phyloP scores from a whole-genome alignment of 2,329 filamentous ascomycete species.

The Celoporthe dispersa region DNA sequence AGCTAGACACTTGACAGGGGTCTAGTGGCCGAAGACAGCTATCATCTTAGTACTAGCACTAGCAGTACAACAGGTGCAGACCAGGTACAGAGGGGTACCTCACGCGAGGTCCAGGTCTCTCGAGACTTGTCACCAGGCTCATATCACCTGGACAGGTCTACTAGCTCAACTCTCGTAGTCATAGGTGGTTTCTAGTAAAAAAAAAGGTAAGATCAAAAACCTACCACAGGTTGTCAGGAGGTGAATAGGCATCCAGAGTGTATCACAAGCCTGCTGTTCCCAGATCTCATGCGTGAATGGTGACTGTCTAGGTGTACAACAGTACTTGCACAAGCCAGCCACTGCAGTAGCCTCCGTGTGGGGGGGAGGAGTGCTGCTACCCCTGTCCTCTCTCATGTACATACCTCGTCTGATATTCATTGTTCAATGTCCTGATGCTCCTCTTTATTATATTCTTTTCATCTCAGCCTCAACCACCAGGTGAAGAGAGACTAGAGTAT shows the following conservation, averaged over 20 bases:
- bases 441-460: neutral
- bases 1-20: constrained; percentile 2
- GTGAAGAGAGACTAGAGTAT: neutral
- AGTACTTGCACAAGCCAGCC: neutral
- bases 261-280: neutral
- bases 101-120: neutral
- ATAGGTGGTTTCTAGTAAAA: neutral
- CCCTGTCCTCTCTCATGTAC: neutral
- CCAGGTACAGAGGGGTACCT: neutral
- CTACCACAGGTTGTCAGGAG: neutral
- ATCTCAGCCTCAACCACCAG: neutral
- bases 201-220: neutral
- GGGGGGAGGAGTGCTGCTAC: neutral
- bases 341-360: neutral
- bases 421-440: neutral
- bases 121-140: neutral
- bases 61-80: neutral
- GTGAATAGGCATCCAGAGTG: neutral
- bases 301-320: neutral
- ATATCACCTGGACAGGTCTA: neutral
- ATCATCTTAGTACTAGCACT: neutral
- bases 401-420: neutral
- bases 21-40: neutral
- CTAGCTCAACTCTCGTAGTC: neutral
- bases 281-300: neutral